phyloP scores from a whole-genome alignment of 2,329 filamentous ascomycete species.

The Epichloe gansuensis region DNA sequence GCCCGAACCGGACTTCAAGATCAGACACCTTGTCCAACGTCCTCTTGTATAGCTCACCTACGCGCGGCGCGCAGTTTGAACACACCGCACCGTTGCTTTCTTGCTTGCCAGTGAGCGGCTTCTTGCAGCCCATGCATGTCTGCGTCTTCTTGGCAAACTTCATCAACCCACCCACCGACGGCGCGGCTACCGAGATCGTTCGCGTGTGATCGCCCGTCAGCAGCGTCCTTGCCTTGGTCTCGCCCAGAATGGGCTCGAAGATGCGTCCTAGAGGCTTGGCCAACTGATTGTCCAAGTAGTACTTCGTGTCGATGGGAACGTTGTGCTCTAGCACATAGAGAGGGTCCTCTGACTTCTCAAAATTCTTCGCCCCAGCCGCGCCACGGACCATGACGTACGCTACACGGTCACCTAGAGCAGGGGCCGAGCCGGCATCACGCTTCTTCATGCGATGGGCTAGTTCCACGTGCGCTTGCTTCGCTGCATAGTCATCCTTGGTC shows the following conservation, averaged over 20 bases:
- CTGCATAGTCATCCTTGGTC: constrained; percentile 77
- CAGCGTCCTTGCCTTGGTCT: constrained; percentile 76
- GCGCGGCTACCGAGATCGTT: constrained; percentile 84
- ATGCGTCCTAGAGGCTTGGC: constrained; percentile 89
- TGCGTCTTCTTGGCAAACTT: constrained; percentile 97
- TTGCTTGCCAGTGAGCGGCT: constrained; percentile 67
- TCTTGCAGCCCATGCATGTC: constrained; percentile 99
- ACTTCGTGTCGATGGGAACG: constrained; percentile 92
- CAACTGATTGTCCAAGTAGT: constrained; percentile 97
- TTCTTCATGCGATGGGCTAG: constrained; percentile 42
- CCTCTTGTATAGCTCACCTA: constrained; percentile 89
- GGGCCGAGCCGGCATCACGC: constrained; percentile 87
- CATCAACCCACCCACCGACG: constrained; percentile 87
- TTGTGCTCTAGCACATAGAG: constrained; percentile 97
- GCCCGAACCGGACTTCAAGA: constrained; percentile 78
- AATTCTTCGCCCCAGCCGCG: constrained; percentile 79
- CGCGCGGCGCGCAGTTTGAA: constrained; percentile 66
- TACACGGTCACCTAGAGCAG: constrained; percentile 84
- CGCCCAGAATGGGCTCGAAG: constrained; percentile 93
- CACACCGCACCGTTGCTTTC: constrained; percentile 83
- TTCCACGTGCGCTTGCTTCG: constrained; percentile 35
- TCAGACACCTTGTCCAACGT: constrained; percentile 80
- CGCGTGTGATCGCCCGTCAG: constrained; percentile 90
- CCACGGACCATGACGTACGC: constrained; percentile 97
- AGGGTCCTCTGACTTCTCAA: constrained; percentile 93